Conservation (phyloP, 768 basidiomycete species). For the Mrakia frigida region DNA sequence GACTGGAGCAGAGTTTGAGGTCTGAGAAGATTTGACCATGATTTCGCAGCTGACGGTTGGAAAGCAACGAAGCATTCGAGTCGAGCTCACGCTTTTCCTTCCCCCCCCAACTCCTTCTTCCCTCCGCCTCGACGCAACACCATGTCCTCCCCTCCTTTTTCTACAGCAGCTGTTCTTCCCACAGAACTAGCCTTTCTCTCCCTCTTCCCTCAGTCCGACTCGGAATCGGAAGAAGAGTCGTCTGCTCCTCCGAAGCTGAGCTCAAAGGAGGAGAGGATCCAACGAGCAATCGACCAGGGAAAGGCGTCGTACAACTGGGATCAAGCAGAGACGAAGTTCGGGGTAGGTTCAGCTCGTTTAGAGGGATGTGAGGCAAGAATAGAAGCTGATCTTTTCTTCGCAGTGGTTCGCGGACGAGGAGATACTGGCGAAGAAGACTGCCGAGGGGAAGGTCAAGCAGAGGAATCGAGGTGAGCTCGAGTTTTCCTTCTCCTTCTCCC, state of each 20-base stretch:
- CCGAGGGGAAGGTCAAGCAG: slow-evolving; percentile 20
- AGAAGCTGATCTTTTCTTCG: not conserved
- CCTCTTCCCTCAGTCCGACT: slow-evolving; percentile 17
- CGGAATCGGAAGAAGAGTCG: slow-evolving; percentile 18
- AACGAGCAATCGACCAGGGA: slow-evolving; percentile 30
- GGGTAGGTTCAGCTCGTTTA: not conserved
- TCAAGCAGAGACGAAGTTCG: slow-evolving; percentile 26
- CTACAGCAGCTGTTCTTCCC: not conserved
- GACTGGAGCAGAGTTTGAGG: too few species aligned
- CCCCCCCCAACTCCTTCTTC: not conserved
- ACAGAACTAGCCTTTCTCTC: slow-evolving; percentile 31
- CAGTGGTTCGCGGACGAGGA: slow-evolving; percentile 25
- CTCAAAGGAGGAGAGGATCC: slow-evolving; percentile 27
- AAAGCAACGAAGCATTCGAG: too few species aligned
- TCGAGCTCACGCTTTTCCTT: too few species aligned
- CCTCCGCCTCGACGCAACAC: too few species aligned
- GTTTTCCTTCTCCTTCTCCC: not conserved
- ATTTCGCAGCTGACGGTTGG: too few species aligned
- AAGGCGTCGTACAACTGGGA: slow-evolving; percentile 19
- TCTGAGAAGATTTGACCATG: too few species aligned
- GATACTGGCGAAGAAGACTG: not conserved
- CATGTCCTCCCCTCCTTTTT: too few species aligned
- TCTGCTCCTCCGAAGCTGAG: slow-evolving; percentile 10
- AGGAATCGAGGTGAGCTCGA: slow-evolving; percentile 19
- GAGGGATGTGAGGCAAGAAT: not conserved